Percentiles rank a stretch among this genome's conserved stretches.
These are phyloP conservation scores for Xylaria castorea DNA, from an alignment of 495 filamentous ascomycete species.

Conservation along the genomic window DNA sequence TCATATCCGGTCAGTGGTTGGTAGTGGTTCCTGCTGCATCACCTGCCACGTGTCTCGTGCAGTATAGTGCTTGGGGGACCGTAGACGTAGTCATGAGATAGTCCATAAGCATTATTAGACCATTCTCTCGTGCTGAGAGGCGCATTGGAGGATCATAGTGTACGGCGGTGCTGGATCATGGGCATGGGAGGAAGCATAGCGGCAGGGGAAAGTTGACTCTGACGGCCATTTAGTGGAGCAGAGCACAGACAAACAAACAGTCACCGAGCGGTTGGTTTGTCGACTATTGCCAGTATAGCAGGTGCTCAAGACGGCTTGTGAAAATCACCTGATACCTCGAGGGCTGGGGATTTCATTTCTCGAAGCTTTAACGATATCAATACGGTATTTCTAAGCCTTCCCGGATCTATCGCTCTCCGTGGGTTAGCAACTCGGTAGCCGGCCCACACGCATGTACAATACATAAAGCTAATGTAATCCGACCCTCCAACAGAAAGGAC, in stretches of 20 bases:
- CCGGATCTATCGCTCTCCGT: constrained; percentile 22
- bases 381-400: background rate
- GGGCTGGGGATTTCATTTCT: constrained; percentile 4
- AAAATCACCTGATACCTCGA: background rate
- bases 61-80: background rate
- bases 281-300: background rate
- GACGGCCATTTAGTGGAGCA: constrained; percentile 9
- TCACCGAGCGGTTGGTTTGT: background rate
- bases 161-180: constrained; percentile 3
- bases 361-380: constrained; percentile 17
- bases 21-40: constrained; percentile 1
- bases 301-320: background rate
- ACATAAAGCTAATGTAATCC: background rate
- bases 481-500: background rate
- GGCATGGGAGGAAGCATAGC: background rate
- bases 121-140: constrained; percentile 4
- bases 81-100: constrained; percentile 7
- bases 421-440: constrained; percentile 7
- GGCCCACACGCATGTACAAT: constrained; percentile 7
- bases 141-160: constrained; percentile 6
- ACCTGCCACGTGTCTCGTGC: constrained; percentile 15
- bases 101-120: background rate
- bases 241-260: constrained; percentile 3
- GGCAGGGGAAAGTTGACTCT: background rate
- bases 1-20: background rate